These are phyloP conservation scores for Coprinopsis sp. DNA, from an alignment of 768 basidiomycete genomes.

Conservation along the genomic window DNA sequence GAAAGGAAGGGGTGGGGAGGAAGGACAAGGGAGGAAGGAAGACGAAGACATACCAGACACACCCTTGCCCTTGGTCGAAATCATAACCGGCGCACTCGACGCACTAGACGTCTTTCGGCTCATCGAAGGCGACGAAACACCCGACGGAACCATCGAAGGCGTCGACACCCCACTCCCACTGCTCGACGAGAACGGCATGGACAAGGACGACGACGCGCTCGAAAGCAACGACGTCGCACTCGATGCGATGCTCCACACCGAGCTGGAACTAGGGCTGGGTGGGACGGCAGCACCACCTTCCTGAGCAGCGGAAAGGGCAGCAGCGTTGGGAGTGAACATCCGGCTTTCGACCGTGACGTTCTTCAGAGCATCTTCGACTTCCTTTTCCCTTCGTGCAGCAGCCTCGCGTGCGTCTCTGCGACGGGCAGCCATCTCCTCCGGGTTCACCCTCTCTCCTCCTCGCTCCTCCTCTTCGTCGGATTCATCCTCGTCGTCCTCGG, in stretches of 20 bases:
- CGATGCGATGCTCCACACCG: constrained; percentile 41
- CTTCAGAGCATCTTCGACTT: constrained; percentile 11
- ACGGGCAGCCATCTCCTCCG: not conserved
- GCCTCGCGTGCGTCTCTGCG: constrained; percentile 5
- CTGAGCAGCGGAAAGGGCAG: not conserved
- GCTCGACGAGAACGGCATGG: not conserved
- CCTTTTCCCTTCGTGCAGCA: not conserved
- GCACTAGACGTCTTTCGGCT: constrained; percentile 18
- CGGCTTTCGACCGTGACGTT: constrained; percentile 9
- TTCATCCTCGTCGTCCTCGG: constrained; percentile 39
- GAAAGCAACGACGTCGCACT: constrained; percentile 38
- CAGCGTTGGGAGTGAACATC: constrained; percentile 1
- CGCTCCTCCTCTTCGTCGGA: constrained; percentile 7
- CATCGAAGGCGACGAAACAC: constrained; percentile 26
- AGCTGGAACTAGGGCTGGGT: constrained; percentile 9
- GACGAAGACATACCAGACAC: too few relatives aligned
- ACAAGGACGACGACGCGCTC: constrained; percentile 14
- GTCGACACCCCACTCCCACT: not conserved
- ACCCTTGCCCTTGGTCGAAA: not conserved
- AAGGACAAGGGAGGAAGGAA: not conserved
- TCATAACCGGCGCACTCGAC: not conserved
- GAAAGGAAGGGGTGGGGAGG: constrained; percentile 13
- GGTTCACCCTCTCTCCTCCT: not conserved
- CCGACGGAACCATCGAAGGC: not conserved
- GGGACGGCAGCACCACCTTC: not conserved